Percentiles rank a stretch among this genome's conserved stretches.
These are phyloP conservation scores for Ogataea saltuana DNA, from an alignment of 805 yeast species.

Conservation along the genomic window DNA sequence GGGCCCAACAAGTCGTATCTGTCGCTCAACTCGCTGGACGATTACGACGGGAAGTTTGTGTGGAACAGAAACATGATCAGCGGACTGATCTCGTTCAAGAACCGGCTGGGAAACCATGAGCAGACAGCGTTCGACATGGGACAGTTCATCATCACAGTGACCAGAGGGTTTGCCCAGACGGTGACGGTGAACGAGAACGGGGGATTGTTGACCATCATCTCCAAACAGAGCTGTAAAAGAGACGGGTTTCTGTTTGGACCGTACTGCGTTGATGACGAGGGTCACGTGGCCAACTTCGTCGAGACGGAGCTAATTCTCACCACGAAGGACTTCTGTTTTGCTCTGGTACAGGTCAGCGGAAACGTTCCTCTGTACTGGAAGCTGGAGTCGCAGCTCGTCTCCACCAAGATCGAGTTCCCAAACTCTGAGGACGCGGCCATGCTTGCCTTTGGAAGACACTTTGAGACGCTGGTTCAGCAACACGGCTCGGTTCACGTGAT, in stretches of 20 bases:
- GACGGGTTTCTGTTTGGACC: conserved; percentile 54
- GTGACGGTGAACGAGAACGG: conserved; percentile 35
- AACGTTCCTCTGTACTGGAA: conserved; percentile 61
- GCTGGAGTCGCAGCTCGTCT: conserved; percentile 44
- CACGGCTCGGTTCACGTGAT: conserved; percentile 51
- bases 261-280: conserved; percentile 59
- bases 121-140: conserved; percentile 44
- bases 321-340: conserved; percentile 41
- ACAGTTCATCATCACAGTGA: conserved; percentile 48
- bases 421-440: conserved; percentile 55
- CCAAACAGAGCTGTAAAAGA: conserved; percentile 51
- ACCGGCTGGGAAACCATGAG: conserved; percentile 43
- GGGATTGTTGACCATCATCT: conserved; percentile 48
- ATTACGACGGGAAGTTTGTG: conserved; percentile 47
- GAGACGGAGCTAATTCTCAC: conserved; percentile 54
- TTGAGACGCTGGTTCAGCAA: conserved; percentile 47
- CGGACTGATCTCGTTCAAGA: conserved; percentile 48
- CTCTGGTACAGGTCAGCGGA: conserved; percentile 50
- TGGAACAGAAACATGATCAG: conserved; percentile 53
- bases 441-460: conserved; percentile 52
- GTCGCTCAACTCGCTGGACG: conserved; percentile 35
- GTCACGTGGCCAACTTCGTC: conserved; percentile 51
- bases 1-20: conserved; percentile 23
- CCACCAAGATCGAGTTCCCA: conserved; percentile 48
- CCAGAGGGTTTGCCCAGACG: conserved; percentile 52